Evolutionary conservation across 495 filamentous ascomycete species (phyloP).

Genomic region (Aspergillus biplanus): DNA sequence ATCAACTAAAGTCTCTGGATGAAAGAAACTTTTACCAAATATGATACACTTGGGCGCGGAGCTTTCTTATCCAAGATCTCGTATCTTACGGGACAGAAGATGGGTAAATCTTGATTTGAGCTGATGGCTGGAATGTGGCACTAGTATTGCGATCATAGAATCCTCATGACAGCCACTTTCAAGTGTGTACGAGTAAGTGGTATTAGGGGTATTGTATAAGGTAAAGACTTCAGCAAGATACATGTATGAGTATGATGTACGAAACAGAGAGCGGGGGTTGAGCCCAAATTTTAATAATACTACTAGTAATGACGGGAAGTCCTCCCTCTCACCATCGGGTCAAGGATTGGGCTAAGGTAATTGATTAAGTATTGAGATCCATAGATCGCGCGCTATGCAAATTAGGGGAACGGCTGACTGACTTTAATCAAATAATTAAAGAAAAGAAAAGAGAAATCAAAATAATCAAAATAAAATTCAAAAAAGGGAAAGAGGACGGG

Average conservation of each 20-base stretch:
- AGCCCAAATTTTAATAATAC: constrained; percentile 9
- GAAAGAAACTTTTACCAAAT: too few relatives aligned
- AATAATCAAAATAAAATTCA: too few relatives aligned
- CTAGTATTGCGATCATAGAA: too few relatives aligned
- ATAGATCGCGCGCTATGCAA: constrained; percentile 31
- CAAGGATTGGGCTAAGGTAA: constrained; percentile 14
- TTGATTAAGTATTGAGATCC: constrained; percentile 24
- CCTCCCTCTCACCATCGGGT: constrained; percentile 7
- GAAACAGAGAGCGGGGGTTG: constrained; percentile 2
- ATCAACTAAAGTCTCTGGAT: too few relatives aligned
- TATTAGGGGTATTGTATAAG: too few relatives aligned
- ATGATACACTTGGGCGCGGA: too few relatives aligned
- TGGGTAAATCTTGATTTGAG: too few relatives aligned
- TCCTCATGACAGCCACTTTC: too few relatives aligned
- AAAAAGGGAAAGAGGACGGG: constrained; percentile 6
- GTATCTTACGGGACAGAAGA: too few relatives aligned
- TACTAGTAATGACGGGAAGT: constrained; percentile 16
- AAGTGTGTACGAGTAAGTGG: too few relatives aligned
- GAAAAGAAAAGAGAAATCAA: constrained; percentile 4
- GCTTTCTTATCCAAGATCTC: too few relatives aligned
- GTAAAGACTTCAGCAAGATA: not conserved
- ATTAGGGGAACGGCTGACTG: constrained; percentile 26
- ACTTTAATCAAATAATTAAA: constrained; percentile 25
- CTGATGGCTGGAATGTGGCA: too few relatives aligned
- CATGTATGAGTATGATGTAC: not conserved